Evolutionary conservation across 371 early-diverging fungal genomes (phyloP), one percentile per base, ranked within the genome.

Genomic region (Rhizopus stolonifer): DNA sequence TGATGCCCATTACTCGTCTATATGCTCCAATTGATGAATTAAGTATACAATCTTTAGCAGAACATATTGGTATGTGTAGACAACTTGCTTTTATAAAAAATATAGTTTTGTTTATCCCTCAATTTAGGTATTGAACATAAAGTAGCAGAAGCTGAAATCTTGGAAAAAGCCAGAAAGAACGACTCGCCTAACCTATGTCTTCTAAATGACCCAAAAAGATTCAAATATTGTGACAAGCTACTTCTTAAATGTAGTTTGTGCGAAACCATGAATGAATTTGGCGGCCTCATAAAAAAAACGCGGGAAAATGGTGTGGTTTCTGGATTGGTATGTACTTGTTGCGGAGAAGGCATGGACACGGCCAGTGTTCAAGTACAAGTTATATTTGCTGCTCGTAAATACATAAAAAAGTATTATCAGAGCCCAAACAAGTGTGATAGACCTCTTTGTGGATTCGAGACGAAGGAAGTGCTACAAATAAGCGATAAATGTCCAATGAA

Each of bases 1-100:
- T 94, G 34, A 96, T 99, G 6, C 94, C 97, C 2, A 65, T 98
- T 23, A 71, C 82, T 0, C 84, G 96, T 42, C 65, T 96, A 34
- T 87, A 90, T 26, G 83, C 74, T 49, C 90, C 87, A 4, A 85
- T 96, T 11, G 83, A 87, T 29, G 91, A 84, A 36, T 92, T 89
- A 1, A 85, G 90, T 49, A 67, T 74, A 40, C 65, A 75, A 1
- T 71, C 77, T 4, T 56, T 95, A 14, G 90, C 95, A 4, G 80
- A 81, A 15, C 85, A 83, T 52, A 72, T 96, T 9, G 95, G 94
- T 55, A 52, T 22, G 15, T 29, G 10, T 29, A 4, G 31, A 4
- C 10, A 29, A 4, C 31, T 29, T 29, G 4, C 4, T 10, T 29
- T 29, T 29, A 10, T 29, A 29, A 29, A 29, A n/a, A n/a, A n/a